Evolutionary conservation across 2,329 filamentous ascomycete species (phyloP), one percentile per base, ranked within the genome.

Genomic region (Coniochaeta sp.): DNA sequence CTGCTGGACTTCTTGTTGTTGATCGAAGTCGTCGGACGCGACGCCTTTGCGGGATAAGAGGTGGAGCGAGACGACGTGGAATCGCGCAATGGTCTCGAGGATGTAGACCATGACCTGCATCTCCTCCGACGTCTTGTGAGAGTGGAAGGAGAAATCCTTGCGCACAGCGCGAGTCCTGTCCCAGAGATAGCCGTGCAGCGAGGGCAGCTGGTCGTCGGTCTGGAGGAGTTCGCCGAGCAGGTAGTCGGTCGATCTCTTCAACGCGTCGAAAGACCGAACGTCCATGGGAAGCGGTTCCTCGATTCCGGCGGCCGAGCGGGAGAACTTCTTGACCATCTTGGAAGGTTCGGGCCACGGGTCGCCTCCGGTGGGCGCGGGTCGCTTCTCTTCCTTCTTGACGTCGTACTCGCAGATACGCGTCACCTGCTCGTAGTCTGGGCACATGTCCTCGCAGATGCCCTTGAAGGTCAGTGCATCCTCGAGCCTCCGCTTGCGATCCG

Each of bases 381-480:
- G 77, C 65, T 83, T 86, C 66, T 88, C 85, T 7, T 81, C 75
- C 7, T 73, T 73, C 64, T 82, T 79, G 24, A 86, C 78, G 62
- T 88, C 83, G 65, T 79, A 75, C 68, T 88, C 84, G 55, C 81
- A 81, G 60, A 89, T 87, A 62, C 86, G 79, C 57, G 78, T 82
- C 36, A 87, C 79, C 69, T 82, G 83, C 68, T 89, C 86, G 70
- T 82, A 88, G 63, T 87, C 83, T 5, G 86, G 86, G 62, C 86
- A 89, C 86, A 88, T 89, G 28, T 87, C 83, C 65, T 88, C 83
- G 66, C 85, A 88, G 54, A 86, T 87, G 16, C 86, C 86, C 68
- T 85, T 85, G 68, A 89, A 89, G 47, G 83, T 80, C 55, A 89
- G 83, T 7, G 86, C 86, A 67, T 89, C 81, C 61, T 83, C 79